These are phyloP conservation scores for Cercospora zeina DNA, from an alignment of 2,329 filamentous ascomycete species.

Conservation along the genomic window DNA sequence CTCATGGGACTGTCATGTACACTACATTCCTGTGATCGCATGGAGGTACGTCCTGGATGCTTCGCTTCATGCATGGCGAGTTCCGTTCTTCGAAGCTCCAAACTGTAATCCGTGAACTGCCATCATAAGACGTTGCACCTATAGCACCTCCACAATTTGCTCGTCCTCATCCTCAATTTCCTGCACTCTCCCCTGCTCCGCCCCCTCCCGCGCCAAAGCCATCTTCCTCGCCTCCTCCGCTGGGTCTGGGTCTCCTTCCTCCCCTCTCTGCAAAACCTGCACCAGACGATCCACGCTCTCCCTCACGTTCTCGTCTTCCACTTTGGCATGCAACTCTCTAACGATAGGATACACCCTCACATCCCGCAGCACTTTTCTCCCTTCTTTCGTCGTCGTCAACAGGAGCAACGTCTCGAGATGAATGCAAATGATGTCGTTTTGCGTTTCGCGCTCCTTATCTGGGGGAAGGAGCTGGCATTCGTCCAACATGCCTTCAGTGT, in stretches of 20 bases:
- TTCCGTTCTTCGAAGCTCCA: not conserved
- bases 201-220: constrained; percentile 18
- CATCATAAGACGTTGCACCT: not conserved
- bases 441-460: constrained; percentile 81
- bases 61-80: not conserved
- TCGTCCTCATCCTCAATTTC: constrained; percentile 43
- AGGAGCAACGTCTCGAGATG: constrained; percentile 87
- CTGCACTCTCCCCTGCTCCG: constrained; percentile 44
- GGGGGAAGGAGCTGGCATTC: constrained; percentile 87
- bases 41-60: not conserved
- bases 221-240: constrained; percentile 44
- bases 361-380: constrained; percentile 70
- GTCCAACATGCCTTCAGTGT: constrained; percentile 80
- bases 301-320: constrained; percentile 74
- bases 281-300: constrained; percentile 88
- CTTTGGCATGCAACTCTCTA: constrained; percentile 76
- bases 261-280: constrained; percentile 81
- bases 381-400: constrained; percentile 73
- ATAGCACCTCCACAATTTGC: constrained; percentile 31
- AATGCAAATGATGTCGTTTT: constrained; percentile 74
- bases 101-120: not conserved
- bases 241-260: constrained; percentile 54
- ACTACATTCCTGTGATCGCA: not conserved
- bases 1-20: not conserved
- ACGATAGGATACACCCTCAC: constrained; percentile 87